Conservation (phyloP, 805 yeast species). For the Debaryomyces tyrocola region DNA sequence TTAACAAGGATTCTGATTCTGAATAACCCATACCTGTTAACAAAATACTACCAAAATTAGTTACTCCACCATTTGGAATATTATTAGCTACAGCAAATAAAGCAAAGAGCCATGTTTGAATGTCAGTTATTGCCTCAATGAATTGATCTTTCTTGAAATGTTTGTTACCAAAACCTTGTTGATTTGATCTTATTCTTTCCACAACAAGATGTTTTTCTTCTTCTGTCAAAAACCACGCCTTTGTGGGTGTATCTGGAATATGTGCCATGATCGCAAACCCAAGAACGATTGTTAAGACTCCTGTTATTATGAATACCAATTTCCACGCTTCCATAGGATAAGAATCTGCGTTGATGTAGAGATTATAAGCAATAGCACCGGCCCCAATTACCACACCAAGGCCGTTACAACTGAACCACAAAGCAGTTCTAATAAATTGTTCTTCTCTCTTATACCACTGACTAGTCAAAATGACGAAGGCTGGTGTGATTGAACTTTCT, state of each 20-base stretch:
- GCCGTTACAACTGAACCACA: constrained; percentile 39
- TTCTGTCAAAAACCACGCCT: constrained; percentile 38
- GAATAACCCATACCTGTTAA: constrained; percentile 5
- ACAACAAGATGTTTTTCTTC: constrained; percentile 34
- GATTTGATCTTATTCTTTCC: constrained; percentile 28
- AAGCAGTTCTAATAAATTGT: constrained; percentile 31
- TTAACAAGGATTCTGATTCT: constrained; percentile 20
- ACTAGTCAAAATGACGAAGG: constrained; percentile 34
- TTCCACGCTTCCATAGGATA: constrained; percentile 57
- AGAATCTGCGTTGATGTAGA: constrained; percentile 33
- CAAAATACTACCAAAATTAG: constrained; percentile 34
- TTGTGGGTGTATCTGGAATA: constrained; percentile 37
- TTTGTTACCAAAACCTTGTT: constrained; percentile 44
- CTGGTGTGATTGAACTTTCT: constrained; percentile 40
- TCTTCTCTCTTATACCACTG: constrained; percentile 37
- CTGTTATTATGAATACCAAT: constrained; percentile 57
- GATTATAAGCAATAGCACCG: constrained; percentile 56
- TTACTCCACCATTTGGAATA: constrained; percentile 39
- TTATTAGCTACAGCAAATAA: constrained; percentile 21
- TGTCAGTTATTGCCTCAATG: constrained; percentile 33
- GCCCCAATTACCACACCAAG: constrained; percentile 37
- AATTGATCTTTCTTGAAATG: constrained; percentile 38
- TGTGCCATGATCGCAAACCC: constrained; percentile 49
- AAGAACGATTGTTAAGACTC: constrained; percentile 53
- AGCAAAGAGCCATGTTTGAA: constrained; percentile 35